Base-by-base conservation (phyloP, 176 grass and related monocot species). In the Phyllostachys edulis region DNA sequence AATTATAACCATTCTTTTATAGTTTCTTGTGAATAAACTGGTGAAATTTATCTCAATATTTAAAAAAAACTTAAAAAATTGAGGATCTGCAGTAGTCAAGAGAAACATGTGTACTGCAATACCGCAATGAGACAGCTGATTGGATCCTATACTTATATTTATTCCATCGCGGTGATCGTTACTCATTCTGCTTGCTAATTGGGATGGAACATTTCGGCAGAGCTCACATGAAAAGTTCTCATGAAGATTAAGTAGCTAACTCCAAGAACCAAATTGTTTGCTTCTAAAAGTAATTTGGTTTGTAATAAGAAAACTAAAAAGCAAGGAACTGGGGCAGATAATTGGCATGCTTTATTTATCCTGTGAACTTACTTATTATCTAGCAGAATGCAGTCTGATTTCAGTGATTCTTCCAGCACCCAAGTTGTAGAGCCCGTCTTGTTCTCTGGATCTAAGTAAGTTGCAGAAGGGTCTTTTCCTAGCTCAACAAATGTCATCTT, bases 341-440 rank as follows among this genome's bases (percentile, higher is more conserved):
- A 71, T 24, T 70, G 29, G 40, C 42, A 49, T 57, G 62, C 39
- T 63, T 50, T 52, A 23, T 45, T 74, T 82, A 41, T 82, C 38
- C 15, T 34, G 13, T 54, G 40, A 11, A 72, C 92, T 92, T 92
- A 94, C 92, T 92, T 91, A 36, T 80, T 77, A 77, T 82, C 83
- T 80, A 85, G 79, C 57, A 94, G 73, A 85, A 94, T 73, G 71
- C 92, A 94, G 70, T 90, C 82, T 74, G 78, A 83, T 71, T 86
- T 73, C 24, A 63, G 38, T 59, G 81, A 64, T 20, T 77, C 67
- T 92, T 89, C 79, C 69, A 81, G 80, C 11, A 76, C 9, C 84
- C 63, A 86, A 84, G 75, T 62, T 79, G 76, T 67, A 81, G 80
- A 86, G 26, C 72, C 70, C 52, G 5, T 63, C 52, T 80, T 80